These are phyloP conservation scores for Penicillium sp. DNA, from an alignment of 2,329 filamentous ascomycete genomes.

Conservation along the genomic window DNA sequence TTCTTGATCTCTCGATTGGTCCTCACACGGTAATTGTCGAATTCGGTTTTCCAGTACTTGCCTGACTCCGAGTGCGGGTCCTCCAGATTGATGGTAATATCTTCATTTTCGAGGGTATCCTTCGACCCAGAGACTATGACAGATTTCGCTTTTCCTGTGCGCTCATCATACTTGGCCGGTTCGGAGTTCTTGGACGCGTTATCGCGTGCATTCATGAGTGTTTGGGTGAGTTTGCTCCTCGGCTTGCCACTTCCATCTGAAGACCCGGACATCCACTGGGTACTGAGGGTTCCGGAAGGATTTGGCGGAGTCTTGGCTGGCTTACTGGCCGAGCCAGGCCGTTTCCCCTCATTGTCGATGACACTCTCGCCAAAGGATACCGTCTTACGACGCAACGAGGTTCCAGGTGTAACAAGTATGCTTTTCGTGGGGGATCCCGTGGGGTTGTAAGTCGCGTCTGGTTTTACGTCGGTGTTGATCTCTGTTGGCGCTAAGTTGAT, in stretches of 20 bases:
- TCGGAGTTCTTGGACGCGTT: conserved; percentile 30
- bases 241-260: conserved; percentile 34
- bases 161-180: conserved; percentile 8
- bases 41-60: conserved; percentile 62
- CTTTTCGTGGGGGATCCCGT: conserved; percentile 57
- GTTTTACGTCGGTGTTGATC: conserved; percentile 21
- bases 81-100: conserved; percentile 51
- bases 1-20: conserved; percentile 61
- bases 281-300: conserved; percentile 48
- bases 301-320: conserved; percentile 48
- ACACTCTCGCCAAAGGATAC: conserved; percentile 60
- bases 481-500: conserved; percentile 20
- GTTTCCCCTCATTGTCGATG: conserved; percentile 56
- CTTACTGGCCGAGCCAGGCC: conserved; percentile 43
- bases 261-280: conserved; percentile 40
- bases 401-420: conserved; percentile 64
- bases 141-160: conserved; percentile 14
- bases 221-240: conserved; percentile 43
- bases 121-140: conserved; percentile 18
- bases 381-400: conserved; percentile 56
- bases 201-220: conserved; percentile 41
- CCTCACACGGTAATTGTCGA: conserved; percentile 56
- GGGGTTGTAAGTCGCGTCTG: conserved; percentile 29
- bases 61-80: conserved; percentile 58
- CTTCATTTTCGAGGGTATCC: conserved; percentile 40